A percentile compares a stretch with the other conserved stretches of the same genome.
Evolutionary conservation across 1,139 yeast species (phyloP).

Genomic region (Blastobotrys malaysiensis): DNA sequence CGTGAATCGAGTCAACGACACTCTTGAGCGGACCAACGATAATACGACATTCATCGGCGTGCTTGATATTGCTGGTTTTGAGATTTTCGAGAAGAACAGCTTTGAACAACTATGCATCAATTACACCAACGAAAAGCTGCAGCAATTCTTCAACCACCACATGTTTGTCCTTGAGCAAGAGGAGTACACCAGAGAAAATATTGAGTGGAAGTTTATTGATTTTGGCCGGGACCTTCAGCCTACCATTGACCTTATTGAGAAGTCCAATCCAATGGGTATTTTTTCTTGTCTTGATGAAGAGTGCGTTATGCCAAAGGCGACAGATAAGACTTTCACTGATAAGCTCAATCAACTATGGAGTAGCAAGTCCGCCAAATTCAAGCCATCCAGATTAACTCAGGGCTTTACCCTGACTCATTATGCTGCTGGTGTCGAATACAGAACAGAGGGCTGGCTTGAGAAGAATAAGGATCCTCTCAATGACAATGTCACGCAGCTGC

Average conservation of each 20-base stretch:
- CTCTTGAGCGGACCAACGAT: constrained; percentile 44
- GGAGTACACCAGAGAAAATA: constrained; percentile 87
- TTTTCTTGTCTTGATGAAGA: constrained; percentile 89
- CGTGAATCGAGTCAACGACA: constrained; percentile 71
- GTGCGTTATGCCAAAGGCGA: constrained; percentile 87
- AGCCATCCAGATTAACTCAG: constrained; percentile 53
- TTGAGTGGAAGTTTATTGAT: constrained; percentile 94
- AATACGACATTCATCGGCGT: constrained; percentile 76
- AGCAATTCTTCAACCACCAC: constrained; percentile 96
- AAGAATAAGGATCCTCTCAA: constrained; percentile 93
- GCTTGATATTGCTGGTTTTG: constrained; percentile 96
- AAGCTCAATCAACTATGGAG: constrained; percentile 65
- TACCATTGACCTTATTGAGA: constrained; percentile 87
- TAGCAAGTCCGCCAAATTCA: constrained; percentile 54
- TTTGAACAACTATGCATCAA: constrained; percentile 97
- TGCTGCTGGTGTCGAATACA: constrained; percentile 92
- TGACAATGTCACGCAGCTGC: constrained; percentile 58
- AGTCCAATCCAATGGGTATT: constrained; percentile 71
- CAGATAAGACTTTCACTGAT: constrained; percentile 77
- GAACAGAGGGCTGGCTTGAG: constrained; percentile 88
- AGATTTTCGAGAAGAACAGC: constrained; percentile 83
- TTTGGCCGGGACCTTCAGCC: constrained; percentile 96
- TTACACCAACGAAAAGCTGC: constrained; percentile 91
- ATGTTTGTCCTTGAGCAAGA: constrained; percentile 96
- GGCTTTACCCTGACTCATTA: constrained; percentile 80